Percentiles rank a stretch among this genome's conserved stretches.
Conservation (phyloP, 106 monocot species). For the Allium fistulosum region DNA sequence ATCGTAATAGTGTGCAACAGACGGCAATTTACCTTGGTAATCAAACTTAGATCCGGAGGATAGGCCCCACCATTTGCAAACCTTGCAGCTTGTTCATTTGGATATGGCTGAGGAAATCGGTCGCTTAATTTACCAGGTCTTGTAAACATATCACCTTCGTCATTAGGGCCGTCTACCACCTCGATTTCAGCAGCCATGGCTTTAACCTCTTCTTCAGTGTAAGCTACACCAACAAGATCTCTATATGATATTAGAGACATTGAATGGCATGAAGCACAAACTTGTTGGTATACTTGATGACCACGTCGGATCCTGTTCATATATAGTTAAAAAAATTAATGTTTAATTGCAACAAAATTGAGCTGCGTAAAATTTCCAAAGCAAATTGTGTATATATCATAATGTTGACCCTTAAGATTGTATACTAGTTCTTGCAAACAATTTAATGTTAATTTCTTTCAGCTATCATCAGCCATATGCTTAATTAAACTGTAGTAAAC, state of each 20-base stretch:
- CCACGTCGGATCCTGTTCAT: conserved; percentile 63
- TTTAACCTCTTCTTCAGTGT: conserved; percentile 85
- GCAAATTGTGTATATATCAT: background rate
- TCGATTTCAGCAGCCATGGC: conserved; percentile 91
- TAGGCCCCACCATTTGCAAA: conserved; percentile 84
- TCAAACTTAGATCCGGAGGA: conserved; percentile 68
- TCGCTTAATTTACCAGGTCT: conserved; percentile 75
- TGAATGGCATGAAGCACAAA: conserved; percentile 73
- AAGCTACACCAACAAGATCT: conserved; percentile 87
- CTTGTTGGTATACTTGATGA: conserved; percentile 82
- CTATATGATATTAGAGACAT: conserved; percentile 71
- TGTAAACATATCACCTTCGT: conserved; percentile 79
- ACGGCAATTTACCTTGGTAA: conserved; percentile 49
- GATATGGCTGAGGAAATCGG: conserved; percentile 69
- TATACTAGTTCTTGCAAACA: too few species aligned
- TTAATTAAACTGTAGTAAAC: too few species aligned
- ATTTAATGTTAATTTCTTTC: too few species aligned
- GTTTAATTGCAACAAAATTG: too few species aligned
- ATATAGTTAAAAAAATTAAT: too few species aligned
- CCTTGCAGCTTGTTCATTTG: conserved; percentile 71
- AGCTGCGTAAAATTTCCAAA: too few species aligned
- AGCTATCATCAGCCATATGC: too few species aligned
- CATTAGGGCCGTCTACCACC: conserved; percentile 79
- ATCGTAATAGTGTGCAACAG: background rate
- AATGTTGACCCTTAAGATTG: background rate